Base-by-base conservation (phyloP, 208 protist species). In the Trypanosoma scelopori region DNA sequence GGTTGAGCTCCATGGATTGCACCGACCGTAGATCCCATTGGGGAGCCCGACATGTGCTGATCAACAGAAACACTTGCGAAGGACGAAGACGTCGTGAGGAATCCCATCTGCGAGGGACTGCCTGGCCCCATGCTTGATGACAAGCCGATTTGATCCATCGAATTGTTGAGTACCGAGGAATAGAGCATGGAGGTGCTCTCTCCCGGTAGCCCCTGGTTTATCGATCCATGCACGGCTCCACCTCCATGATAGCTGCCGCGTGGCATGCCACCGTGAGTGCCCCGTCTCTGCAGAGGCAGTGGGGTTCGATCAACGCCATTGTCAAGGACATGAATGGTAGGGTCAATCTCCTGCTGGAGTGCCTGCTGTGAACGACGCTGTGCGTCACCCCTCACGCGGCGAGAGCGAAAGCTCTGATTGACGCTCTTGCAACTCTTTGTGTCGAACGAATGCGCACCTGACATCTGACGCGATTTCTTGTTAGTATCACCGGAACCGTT, bases 291-390 rank as follows among this genome's bases (percentile, higher is more conserved):
- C 45, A 97, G 79, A n/a, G 81, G 89, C 42, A 85, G 49, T 0
- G 92, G 92, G 0, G 92, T 95, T 41, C 92, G 84, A 67, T 95
- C 90, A 7, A 94, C 82, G 25, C 87, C 87, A 25, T 85, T 85
- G 72, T 93, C 90, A 25, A 93, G 78, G 18, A 96, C 87, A 49
- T 92, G 90, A 48, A 95, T 79, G 18, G 75, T 66, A 0, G 73
- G 23, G 47, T 91, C 85, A 30, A 89, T 20, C 9, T 89, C 84
- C 23, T 49, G 52, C 12, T 72, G 65, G 45, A 81, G 32, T 37
- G 32, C 16, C 5, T 78, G 55, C 5, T 78, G 55, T 22, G 74
- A 42, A n/a, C 85, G 84, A 5, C 72, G 72, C 13, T 46, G 58
- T 22, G 72, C 78, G 11, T 91, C 85, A 1, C 22, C 50, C 39